Percentiles rank a stretch among this genome's conserved stretches.
phyloP scores from a whole-genome alignment of 495 filamentous ascomycete genomes.

The Xylaria curta region DNA sequence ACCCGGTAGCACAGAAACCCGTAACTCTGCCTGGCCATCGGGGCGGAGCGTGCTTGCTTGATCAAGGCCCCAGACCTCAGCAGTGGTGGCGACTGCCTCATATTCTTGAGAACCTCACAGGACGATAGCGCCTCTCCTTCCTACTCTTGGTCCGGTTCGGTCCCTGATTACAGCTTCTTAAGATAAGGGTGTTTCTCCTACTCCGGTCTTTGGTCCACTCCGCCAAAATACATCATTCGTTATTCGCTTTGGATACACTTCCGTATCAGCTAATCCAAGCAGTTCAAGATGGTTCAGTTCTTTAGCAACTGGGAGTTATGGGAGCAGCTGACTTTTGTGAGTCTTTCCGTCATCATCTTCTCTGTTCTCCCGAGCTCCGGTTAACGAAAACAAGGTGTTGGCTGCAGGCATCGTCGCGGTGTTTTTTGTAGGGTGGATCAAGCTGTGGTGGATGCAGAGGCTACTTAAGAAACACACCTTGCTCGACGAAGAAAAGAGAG shows the following conservation, averaged over 20 bases:
- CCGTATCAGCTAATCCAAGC: slow-evolving; percentile 35
- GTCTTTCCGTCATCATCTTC: slow-evolving; percentile 41
- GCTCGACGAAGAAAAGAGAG: slow-evolving; percentile 68
- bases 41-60: slow-evolving; percentile 1
- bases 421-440: slow-evolving; percentile 58
- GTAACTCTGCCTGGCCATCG: background rate
- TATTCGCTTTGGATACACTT: slow-evolving; percentile 39
- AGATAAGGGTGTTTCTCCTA: background rate
- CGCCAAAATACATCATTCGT: slow-evolving; percentile 39
- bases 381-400: slow-evolving; percentile 50
- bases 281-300: slow-evolving; percentile 58
- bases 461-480: slow-evolving; percentile 68
- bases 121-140: background rate
- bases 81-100: background rate
- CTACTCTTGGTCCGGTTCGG: background rate
- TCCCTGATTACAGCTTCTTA: background rate
- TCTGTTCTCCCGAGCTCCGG: slow-evolving; percentile 6
- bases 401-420: slow-evolving; percentile 57
- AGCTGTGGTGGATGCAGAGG: slow-evolving; percentile 68
- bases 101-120: background rate
- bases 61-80: background rate
- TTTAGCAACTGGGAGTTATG: slow-evolving; percentile 82
- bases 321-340: slow-evolving; percentile 91
- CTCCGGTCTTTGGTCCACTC: slow-evolving; percentile 12
- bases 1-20: background rate